Conservation (phyloP, 352 stramenopile species). For the Pythium coloratum region DNA sequence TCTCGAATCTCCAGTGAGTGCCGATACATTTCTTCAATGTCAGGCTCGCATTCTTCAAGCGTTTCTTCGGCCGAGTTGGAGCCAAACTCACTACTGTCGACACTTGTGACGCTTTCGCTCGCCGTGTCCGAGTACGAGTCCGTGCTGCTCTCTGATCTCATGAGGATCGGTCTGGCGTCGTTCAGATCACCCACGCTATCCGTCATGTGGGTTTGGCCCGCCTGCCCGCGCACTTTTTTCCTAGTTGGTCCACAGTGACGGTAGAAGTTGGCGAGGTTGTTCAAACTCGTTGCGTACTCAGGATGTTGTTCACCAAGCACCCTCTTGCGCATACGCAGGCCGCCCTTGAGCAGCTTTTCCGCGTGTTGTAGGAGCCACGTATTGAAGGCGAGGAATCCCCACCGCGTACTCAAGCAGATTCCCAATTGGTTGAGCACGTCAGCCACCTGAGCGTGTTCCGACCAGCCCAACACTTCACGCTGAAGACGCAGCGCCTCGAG, state of each 20-base stretch:
- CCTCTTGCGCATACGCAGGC: conserved; percentile 64
- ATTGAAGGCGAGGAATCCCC: conserved; percentile 72
- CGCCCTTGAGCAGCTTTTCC: conserved; percentile 67
- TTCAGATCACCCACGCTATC: conserved; percentile 23
- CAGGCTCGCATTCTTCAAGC: conserved; percentile 28
- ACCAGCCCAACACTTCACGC: conserved; percentile 72
- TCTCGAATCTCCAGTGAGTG: conserved; percentile 78
- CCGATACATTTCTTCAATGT: conserved; percentile 77
- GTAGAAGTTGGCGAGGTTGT: conserved; percentile 87
- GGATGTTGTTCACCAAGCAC: conserved; percentile 73
- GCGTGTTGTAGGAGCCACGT: conserved; percentile 76
- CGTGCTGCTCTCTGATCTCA: conserved; percentile 16
- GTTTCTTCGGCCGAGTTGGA: conserved; percentile 6
- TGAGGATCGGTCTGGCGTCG: conserved; percentile 20
- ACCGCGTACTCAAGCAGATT: conserved; percentile 74
- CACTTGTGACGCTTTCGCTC: conserved; percentile 23
- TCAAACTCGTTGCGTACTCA: conserved; percentile 81
- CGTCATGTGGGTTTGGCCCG: conserved; percentile 15
- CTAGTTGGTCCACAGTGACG: conserved; percentile 51
- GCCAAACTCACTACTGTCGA: conserved; percentile 22
- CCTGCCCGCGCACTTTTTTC: conserved; percentile 16
- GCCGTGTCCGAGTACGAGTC: conserved; percentile 15
- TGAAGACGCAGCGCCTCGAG: conserved; percentile 77
- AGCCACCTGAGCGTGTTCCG: conserved; percentile 72
- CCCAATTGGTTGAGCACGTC: conserved; percentile 82